These are phyloP conservation scores for Starmerella apicola DNA, from an alignment of 805 yeast species.

Conservation along the genomic window DNA sequence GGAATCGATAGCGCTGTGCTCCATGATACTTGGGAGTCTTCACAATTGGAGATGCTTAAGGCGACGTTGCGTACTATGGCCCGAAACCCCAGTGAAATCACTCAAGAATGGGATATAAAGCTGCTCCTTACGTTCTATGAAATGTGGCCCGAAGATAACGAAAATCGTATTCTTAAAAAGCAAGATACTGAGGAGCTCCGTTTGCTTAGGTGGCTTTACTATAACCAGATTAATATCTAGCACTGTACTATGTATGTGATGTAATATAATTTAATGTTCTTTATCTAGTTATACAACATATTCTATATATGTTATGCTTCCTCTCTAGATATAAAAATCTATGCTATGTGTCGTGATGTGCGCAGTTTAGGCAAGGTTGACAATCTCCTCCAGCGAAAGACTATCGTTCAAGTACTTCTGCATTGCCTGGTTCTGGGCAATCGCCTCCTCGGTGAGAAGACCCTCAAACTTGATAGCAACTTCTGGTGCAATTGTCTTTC, in stretches of 20 bases:
- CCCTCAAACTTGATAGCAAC: slow-evolving; percentile 48
- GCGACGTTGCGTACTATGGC: slow-evolving; percentile 5
- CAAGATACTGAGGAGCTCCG: slow-evolving; percentile 7
- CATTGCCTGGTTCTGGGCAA: slow-evolving; percentile 19
- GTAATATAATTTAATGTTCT: not conserved
- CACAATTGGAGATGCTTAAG: not conserved
- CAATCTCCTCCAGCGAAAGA: slow-evolving; percentile 19
- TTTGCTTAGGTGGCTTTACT: slow-evolving; percentile 3
- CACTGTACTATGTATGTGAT: too few relatives aligned
- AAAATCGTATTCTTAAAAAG: slow-evolving; percentile 2
- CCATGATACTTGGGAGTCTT: not conserved
- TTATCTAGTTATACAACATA: too few relatives aligned
- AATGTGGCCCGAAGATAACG: slow-evolving; percentile 1
- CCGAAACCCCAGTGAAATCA: not conserved
- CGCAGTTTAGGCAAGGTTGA: slow-evolving; percentile 8
- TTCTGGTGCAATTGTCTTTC: slow-evolving; percentile 59
- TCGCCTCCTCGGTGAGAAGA: slow-evolving; percentile 41
- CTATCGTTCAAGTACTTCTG: slow-evolving; percentile 16
- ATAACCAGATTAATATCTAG: not conserved
- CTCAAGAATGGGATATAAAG: slow-evolving; percentile 1
- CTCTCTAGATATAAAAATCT: not conserved
- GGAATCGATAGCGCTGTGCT: not conserved
- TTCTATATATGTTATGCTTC: not conserved
- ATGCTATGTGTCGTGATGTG: too few relatives aligned
- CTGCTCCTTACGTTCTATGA: slow-evolving; percentile 8